Evolutionary conservation across 2,329 filamentous ascomycete genomes (phyloP).

Genomic region (Acrocalymma vagum): DNA sequence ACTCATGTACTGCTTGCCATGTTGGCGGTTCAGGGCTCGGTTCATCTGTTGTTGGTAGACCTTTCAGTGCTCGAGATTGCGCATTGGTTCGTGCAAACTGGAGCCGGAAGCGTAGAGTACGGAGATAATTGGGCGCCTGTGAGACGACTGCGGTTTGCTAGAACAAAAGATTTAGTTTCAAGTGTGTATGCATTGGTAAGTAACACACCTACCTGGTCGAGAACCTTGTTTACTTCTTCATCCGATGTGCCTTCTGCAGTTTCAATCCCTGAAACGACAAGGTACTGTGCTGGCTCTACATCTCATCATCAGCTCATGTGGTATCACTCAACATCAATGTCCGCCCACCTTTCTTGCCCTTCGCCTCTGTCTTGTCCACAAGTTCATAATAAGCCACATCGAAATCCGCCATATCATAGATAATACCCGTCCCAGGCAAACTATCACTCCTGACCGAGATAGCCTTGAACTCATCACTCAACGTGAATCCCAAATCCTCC

Average conservation of each 20-base stretch:
- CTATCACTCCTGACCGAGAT: conserved; percentile 44
- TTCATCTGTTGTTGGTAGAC: conserved; percentile 31
- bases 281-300: conserved; percentile 21
- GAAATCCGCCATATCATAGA: conserved; percentile 41
- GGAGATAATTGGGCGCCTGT: conserved; percentile 24
- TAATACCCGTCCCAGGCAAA: conserved; percentile 31
- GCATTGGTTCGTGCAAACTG: conserved; percentile 39
- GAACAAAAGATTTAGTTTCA: conserved; percentile 2
- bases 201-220: conserved; percentile 16
- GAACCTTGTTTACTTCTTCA: conserved; percentile 22
- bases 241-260: conserved; percentile 17
- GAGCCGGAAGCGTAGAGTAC: conserved; percentile 31
- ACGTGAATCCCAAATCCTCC: conserved; percentile 45
- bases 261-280: conserved; percentile 27
- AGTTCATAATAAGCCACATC: conserved; percentile 35
- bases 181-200: background rate
- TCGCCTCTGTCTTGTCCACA: conserved; percentile 17
- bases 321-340: background rate
- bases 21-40: conserved; percentile 31
- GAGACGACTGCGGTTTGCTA: conserved; percentile 25
- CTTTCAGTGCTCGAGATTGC: conserved; percentile 37
- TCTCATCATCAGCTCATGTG: background rate
- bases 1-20: conserved; percentile 39
- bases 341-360: conserved; percentile 18
- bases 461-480: conserved; percentile 42